Percentiles rank a stretch among this genome's conserved stretches.
These are phyloP conservation scores for Picocystis sp. DNA, from an alignment of 163 green algal genomes.

Conservation along the genomic window DNA sequence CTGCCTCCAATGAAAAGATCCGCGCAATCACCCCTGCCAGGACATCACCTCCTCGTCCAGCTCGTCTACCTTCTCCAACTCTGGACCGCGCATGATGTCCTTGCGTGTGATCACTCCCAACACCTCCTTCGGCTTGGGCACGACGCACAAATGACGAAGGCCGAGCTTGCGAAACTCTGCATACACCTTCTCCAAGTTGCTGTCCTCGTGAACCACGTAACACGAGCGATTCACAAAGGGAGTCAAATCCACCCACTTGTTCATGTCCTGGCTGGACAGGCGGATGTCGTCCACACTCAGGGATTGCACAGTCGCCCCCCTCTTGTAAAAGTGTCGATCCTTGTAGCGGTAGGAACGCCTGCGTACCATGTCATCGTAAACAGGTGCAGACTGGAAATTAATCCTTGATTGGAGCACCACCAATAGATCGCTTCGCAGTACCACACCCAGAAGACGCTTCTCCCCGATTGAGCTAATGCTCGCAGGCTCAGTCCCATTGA, in stretches of 20 bases:
- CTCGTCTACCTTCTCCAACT: too few relatives aligned
- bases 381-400: constrained; percentile 11
- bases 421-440: constrained; percentile 23
- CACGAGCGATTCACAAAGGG: constrained; percentile 54
- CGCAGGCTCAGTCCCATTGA: constrained; percentile 8
- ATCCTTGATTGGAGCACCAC: constrained; percentile 25
- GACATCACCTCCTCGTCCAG: too few relatives aligned
- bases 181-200: constrained; percentile 51
- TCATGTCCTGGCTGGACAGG: constrained; percentile 24
- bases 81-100: constrained; percentile 34
- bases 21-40: too few relatives aligned
- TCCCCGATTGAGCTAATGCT: constrained; percentile 5
- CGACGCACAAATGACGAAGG: constrained; percentile 53
- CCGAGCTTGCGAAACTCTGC: constrained; percentile 49
- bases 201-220: constrained; percentile 43
- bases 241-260: constrained; percentile 48
- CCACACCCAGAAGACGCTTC: constrained; percentile 14
- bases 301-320: constrained; percentile 25
- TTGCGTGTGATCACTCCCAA: constrained; percentile 57
- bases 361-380: background rate
- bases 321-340: constrained; percentile 44
- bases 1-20: too few relatives aligned
- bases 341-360: constrained; percentile 12
- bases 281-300: constrained; percentile 22
- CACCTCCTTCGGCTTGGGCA: constrained; percentile 30